phyloP scores from a whole-genome alignment of 2,329 filamentous ascomycete genomes.

The Plenodomus tracheiphilus region DNA sequence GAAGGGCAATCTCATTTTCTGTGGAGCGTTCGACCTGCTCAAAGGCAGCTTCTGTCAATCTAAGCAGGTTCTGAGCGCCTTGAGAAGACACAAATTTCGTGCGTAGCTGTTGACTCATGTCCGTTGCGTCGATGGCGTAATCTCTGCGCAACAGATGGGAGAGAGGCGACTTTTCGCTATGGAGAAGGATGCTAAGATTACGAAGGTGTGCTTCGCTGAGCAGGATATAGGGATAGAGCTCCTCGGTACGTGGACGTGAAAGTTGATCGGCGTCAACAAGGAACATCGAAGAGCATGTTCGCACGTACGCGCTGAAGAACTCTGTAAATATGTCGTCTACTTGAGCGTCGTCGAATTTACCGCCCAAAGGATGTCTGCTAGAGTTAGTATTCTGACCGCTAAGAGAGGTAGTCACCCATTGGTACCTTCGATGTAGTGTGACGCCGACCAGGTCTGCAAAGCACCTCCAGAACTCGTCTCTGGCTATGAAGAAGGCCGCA shows the following conservation, averaged over 20 bases:
- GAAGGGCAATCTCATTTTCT: slow-evolving; percentile 23
- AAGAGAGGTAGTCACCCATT: slow-evolving; percentile 13
- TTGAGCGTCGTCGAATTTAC: slow-evolving; percentile 26
- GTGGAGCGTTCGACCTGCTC: slow-evolving; percentile 17
- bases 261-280: slow-evolving; percentile 31
- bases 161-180: slow-evolving; percentile 23
- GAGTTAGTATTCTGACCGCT: slow-evolving; percentile 17
- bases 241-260: slow-evolving; percentile 16
- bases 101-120: slow-evolving; percentile 24
- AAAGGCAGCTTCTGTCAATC: slow-evolving; percentile 24
- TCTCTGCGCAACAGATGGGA: slow-evolving; percentile 36
- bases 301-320: slow-evolving; percentile 37
- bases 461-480: slow-evolving; percentile 41
- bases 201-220: slow-evolving; percentile 36
- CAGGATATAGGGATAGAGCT: slow-evolving; percentile 20
- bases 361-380: slow-evolving; percentile 33
- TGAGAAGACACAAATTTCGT: slow-evolving; percentile 27
- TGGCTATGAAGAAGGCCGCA: slow-evolving; percentile 30
- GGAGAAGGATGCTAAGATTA: slow-evolving; percentile 26
- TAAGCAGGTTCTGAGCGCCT: slow-evolving; percentile 31
- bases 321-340: slow-evolving; percentile 29
- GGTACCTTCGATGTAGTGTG: slow-evolving; percentile 32
- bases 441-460: slow-evolving; percentile 32
- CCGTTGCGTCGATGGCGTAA: slow-evolving; percentile 23
- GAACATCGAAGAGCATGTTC: slow-evolving; percentile 28